A percentile compares a stretch with the other conserved stretches of the same genome.
Conservation (phyloP, 2,329 filamentous ascomycete species). For the Daldinia sp. region DNA sequence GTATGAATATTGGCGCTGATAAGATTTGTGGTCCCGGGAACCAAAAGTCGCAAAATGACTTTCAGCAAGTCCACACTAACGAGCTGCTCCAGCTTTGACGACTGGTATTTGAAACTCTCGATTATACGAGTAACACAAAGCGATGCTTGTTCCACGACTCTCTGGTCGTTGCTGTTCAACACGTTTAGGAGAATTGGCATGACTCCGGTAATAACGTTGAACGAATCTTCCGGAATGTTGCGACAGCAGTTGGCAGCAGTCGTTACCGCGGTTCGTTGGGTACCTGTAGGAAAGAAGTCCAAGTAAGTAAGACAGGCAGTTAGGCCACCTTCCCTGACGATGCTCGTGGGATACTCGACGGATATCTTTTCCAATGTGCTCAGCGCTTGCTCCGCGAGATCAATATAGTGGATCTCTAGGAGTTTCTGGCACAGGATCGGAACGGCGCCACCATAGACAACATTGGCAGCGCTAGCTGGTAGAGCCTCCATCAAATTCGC, state of each 20-base stretch:
- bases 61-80: conserved; percentile 88
- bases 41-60: conserved; percentile 85
- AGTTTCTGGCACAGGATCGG: conserved; percentile 95
- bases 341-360: conserved; percentile 92
- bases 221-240: conserved; percentile 94
- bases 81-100: conserved; percentile 89
- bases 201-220: conserved; percentile 89
- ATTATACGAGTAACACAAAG: conserved; percentile 95
- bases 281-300: conserved; percentile 97
- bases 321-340: conserved; percentile 93
- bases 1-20: conserved; percentile 96
- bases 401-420: conserved; percentile 95
- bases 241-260: conserved; percentile 98
- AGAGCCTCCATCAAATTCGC: conserved; percentile 98
- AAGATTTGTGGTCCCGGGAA: conserved; percentile 94
- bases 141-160: conserved; percentile 96
- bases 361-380: conserved; percentile 99
- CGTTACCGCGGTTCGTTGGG: conserved; percentile 94
- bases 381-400: conserved; percentile 94
- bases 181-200: conserved; percentile 97
- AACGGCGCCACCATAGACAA: conserved; percentile 97
- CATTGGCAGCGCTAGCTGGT: conserved; percentile 90
- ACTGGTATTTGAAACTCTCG: conserved; percentile 93
- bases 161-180: conserved; percentile 90
- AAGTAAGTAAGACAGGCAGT: conserved; percentile 96